Evolutionary conservation across 257 asterid species (phyloP).

Genomic region (Lantana camara): DNA sequence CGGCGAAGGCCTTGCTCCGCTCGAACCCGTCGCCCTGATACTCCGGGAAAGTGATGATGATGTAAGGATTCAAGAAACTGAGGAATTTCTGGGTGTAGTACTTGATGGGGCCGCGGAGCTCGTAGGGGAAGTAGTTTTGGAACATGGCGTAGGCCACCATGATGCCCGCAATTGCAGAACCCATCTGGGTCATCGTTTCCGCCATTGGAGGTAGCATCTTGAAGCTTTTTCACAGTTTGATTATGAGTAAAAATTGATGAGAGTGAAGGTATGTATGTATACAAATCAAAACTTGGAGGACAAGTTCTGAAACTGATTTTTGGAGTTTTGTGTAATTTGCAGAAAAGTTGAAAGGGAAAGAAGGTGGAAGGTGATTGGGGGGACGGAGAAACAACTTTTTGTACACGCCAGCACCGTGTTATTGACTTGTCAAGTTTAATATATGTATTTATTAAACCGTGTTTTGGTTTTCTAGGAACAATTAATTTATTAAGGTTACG

Average conservation of each 20-base stretch:
- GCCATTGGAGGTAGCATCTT: slow-evolving; percentile 15
- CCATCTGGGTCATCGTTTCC: slow-evolving; percentile 23
- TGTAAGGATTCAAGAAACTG: slow-evolving; percentile 15
- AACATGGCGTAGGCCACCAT: slow-evolving; percentile 25
- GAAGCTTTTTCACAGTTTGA: not conserved
- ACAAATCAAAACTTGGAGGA: not conserved
- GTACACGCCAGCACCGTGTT: too few species aligned
- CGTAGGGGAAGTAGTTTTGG: slow-evolving; percentile 28
- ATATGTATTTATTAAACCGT: too few species aligned
- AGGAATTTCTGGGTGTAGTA: slow-evolving; percentile 1
- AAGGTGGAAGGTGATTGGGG: too few species aligned
- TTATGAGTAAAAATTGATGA: too few species aligned
- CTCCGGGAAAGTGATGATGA: slow-evolving; percentile 24
- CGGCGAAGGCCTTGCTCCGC: slow-evolving; percentile 35
- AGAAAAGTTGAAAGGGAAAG: not conserved
- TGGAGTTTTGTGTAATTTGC: not conserved
- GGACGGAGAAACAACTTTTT: too few species aligned
- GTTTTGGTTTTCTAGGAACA: too few species aligned
- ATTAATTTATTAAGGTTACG: too few species aligned
- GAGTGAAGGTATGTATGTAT: too few species aligned
- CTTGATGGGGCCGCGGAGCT: slow-evolving; percentile 15
- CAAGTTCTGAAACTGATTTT: not conserved
- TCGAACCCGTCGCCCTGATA: slow-evolving; percentile 27
- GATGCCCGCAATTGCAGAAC: slow-evolving; percentile 20
- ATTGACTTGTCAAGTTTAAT: too few species aligned